These are phyloP conservation scores for Neophaeococcomyces aloes DNA, from an alignment of 2,329 filamentous ascomycete species.

Conservation along the genomic window DNA sequence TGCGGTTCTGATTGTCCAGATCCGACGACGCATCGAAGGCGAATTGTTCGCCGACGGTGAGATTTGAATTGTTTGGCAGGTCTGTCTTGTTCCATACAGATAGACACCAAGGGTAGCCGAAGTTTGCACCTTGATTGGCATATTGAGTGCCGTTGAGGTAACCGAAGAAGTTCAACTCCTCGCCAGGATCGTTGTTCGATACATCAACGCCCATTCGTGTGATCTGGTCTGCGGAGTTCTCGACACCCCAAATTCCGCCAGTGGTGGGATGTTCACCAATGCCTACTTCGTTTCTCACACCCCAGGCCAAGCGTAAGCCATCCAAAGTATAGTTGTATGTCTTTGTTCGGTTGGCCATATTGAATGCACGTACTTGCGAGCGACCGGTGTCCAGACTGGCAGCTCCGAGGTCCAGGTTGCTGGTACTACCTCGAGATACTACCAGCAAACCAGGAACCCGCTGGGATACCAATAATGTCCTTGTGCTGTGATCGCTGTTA, in stretches of 20 bases:
- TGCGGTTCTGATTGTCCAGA: constrained; percentile 36
- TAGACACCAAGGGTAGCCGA: constrained; percentile 62
- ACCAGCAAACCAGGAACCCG: constrained; percentile 48
- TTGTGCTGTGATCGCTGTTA: constrained; percentile 50
- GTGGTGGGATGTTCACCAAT: constrained; percentile 43
- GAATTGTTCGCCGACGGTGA: constrained; percentile 41
- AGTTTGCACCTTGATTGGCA: constrained; percentile 39
- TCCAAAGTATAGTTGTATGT: constrained; percentile 42
- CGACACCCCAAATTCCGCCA: constrained; percentile 48
- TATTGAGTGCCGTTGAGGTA: constrained; percentile 43
- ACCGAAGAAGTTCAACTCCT: constrained; percentile 65
- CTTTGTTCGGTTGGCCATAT: constrained; percentile 35
- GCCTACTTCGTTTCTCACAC: constrained; percentile 61
- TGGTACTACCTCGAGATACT: constrained; percentile 54
- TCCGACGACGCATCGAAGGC: constrained; percentile 31
- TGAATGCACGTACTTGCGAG: constrained; percentile 57
- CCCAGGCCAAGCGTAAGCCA: constrained; percentile 50
- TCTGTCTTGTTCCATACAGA: constrained; percentile 50
- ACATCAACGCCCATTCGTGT: constrained; percentile 49
- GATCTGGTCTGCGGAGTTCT: constrained; percentile 61
- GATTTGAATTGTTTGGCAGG: constrained; percentile 37
- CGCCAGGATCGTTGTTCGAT: constrained; percentile 58
- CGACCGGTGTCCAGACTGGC: constrained; percentile 44
- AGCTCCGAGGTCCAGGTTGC: constrained; percentile 51
- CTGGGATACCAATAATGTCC: constrained; percentile 54